phyloP scores from a whole-genome alignment of 2,329 filamentous ascomycete species.

The Cladophialophora exuberans region DNA sequence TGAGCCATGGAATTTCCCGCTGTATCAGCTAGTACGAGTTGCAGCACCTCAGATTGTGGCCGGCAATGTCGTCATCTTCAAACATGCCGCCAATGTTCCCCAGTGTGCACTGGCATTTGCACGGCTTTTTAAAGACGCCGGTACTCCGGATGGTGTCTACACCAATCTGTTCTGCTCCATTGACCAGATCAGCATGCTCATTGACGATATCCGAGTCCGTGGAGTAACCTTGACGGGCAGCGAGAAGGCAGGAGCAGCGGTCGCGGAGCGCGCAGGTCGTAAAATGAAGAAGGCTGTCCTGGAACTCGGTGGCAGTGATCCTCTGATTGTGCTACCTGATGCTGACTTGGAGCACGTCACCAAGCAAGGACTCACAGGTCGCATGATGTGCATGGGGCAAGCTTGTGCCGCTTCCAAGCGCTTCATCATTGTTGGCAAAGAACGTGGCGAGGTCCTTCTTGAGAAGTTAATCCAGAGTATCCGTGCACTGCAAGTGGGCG shows the following conservation, averaged over 20 bases:
- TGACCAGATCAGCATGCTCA: slow-evolving; percentile 1
- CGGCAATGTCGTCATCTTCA: slow-evolving; percentile 6
- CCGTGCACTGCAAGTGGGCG: background rate
- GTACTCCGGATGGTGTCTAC: slow-evolving; percentile 3
- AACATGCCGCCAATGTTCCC: slow-evolving; percentile 5
- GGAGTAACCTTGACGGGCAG: slow-evolving; percentile 24
- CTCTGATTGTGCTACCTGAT: slow-evolving; percentile 21
- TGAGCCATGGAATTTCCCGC: slow-evolving; percentile 7
- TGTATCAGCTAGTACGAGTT: slow-evolving; percentile 1
- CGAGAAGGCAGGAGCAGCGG: slow-evolving; percentile 17
- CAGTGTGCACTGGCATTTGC: slow-evolving; percentile 3
- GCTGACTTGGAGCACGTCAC: slow-evolving; percentile 28
- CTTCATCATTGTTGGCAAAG: slow-evolving; percentile 15
- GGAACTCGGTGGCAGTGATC: slow-evolving; percentile 24
- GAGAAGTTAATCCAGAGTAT: slow-evolving; percentile 3
- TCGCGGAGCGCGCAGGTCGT: slow-evolving; percentile 15
- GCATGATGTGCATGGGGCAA: slow-evolving; percentile 25
- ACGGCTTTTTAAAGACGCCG: background rate
- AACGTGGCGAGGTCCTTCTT: background rate
- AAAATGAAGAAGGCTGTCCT: slow-evolving; percentile 22
- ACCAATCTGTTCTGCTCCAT: slow-evolving; percentile 7
- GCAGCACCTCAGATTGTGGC: slow-evolving; percentile 5
- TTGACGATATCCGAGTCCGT: slow-evolving; percentile 5
- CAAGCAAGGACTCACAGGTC: slow-evolving; percentile 6
- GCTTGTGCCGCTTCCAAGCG: slow-evolving; percentile 20